Evolutionary conservation across 73 alveolate genomes (phyloP).

Genomic region (Tetrahymena elliotti): DNA sequence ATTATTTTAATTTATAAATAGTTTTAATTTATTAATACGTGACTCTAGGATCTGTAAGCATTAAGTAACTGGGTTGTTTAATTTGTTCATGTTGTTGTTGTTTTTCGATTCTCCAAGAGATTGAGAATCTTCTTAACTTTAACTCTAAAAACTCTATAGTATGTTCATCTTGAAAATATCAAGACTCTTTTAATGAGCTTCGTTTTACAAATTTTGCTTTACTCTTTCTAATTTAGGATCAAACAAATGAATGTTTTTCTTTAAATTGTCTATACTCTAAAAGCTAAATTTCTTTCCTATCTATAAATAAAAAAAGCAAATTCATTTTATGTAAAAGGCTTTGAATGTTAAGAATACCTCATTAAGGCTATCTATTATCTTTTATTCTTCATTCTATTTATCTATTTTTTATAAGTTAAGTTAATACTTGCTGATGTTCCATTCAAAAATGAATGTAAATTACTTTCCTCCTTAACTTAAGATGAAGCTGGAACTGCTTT

Average conservation of each 20-base stretch:
- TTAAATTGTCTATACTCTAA: background rate
- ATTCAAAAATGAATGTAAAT: background rate
- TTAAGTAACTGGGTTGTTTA: background rate
- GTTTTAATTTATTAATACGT: background rate
- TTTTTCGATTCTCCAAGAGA: background rate
- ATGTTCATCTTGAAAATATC: background rate
- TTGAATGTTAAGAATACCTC: background rate
- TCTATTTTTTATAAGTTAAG: background rate
- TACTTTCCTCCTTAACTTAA: background rate
- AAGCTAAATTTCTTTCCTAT: background rate
- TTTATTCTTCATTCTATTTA: background rate
- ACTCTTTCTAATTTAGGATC: background rate
- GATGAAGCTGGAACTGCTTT: background rate
- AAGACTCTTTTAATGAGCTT: background rate
- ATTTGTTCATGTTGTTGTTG: background rate
- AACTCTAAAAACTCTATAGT: background rate
- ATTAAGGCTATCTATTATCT: background rate
- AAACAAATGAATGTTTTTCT: background rate
- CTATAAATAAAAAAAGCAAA: background rate
- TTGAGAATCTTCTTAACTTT: background rate
- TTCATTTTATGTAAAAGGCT: background rate
- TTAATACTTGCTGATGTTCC: background rate
- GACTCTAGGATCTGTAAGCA: background rate
- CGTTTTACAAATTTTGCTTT: background rate
- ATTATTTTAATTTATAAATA: no score